These are phyloP conservation scores for Botryotinia convoluta DNA, from an alignment of 2,329 filamentous ascomycete species.

Conservation along the genomic window DNA sequence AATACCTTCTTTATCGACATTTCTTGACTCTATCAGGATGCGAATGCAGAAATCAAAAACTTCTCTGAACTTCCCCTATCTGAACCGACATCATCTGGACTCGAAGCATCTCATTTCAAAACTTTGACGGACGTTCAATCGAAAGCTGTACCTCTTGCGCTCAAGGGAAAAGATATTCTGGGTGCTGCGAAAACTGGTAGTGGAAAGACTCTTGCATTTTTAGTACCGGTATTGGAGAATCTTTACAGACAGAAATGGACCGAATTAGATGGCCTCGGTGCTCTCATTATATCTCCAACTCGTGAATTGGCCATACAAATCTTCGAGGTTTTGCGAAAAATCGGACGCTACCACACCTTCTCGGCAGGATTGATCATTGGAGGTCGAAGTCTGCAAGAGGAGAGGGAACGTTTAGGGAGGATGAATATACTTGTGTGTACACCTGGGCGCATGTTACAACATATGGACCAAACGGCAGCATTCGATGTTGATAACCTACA, in stretches of 20 bases:
- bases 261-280: constrained; percentile 85
- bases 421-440: constrained; percentile 99
- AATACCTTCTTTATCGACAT: constrained; percentile 1
- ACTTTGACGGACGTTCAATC: constrained; percentile 88
- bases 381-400: constrained; percentile 83
- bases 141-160: constrained; percentile 79
- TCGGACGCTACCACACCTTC: constrained; percentile 85
- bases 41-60: constrained; percentile 47
- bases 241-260: constrained; percentile 88
- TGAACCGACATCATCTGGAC: constrained; percentile 71
- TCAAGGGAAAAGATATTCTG: constrained; percentile 84
- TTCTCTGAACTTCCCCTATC: constrained; percentile 89
- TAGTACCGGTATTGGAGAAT: constrained; percentile 89
- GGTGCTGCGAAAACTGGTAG: constrained; percentile 94
- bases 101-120: constrained; percentile 85
- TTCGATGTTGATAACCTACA: constrained; percentile 89
- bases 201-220: constrained; percentile 91
- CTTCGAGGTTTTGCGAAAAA: constrained; percentile 87
- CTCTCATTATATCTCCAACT: constrained; percentile 89
- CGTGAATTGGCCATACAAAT: constrained; percentile 95
- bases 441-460: constrained; percentile 90
- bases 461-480: constrained; percentile 87
- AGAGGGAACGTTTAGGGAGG: constrained; percentile 76
- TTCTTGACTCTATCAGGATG: constrained; percentile 33
- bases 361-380: constrained; percentile 93